These are phyloP conservation scores for Stygiomarasmius scandens DNA, from an alignment of 1,284 basidiomycete species.

Conservation along the genomic window DNA sequence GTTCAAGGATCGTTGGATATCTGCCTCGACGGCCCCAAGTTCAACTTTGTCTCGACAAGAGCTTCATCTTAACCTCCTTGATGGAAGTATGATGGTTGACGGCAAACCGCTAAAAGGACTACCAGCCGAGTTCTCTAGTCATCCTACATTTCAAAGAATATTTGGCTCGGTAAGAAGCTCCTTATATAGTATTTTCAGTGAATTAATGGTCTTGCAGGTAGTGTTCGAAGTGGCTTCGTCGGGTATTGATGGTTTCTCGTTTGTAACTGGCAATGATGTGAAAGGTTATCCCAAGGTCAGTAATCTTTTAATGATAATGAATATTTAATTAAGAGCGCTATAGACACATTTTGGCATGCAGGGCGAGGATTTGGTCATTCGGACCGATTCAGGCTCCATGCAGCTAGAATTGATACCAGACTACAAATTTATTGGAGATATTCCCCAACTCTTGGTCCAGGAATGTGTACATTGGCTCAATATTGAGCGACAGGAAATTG, in stretches of 20 bases:
- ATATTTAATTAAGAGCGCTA: too few relatives aligned
- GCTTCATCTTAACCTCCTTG: constrained; percentile 42
- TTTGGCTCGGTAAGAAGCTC: constrained; percentile 18
- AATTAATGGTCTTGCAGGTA: constrained; percentile 25
- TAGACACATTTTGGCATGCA: too few relatives aligned
- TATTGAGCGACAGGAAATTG: not conserved
- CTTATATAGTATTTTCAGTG: not conserved
- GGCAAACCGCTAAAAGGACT: constrained; percentile 43
- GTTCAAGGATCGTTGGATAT: constrained; percentile 46
- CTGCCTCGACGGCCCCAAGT: constrained; percentile 11
- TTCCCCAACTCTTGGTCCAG: constrained; percentile 26
- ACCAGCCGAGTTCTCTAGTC: constrained; percentile 31
- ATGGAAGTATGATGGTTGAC: constrained; percentile 44
- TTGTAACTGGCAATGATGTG: not conserved
- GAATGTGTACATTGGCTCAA: constrained; percentile 23
- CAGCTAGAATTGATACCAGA: constrained; percentile 17
- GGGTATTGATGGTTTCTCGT: constrained; percentile 6
- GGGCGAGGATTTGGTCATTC: constrained; percentile 18
- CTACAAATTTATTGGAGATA: constrained; percentile 23
- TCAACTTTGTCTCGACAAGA: not conserved
- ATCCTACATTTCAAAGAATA: constrained; percentile 36
- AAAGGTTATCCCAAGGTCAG: not conserved
- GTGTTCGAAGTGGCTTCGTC: constrained; percentile 38
- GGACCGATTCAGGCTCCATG: constrained; percentile 3
- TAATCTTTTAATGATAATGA: too few relatives aligned